Percentiles rank a stretch among this genome's conserved stretches.
phyloP scores from a whole-genome alignment of 1,139 yeast species.

The Zygotorulaspora mrakii region DNA sequence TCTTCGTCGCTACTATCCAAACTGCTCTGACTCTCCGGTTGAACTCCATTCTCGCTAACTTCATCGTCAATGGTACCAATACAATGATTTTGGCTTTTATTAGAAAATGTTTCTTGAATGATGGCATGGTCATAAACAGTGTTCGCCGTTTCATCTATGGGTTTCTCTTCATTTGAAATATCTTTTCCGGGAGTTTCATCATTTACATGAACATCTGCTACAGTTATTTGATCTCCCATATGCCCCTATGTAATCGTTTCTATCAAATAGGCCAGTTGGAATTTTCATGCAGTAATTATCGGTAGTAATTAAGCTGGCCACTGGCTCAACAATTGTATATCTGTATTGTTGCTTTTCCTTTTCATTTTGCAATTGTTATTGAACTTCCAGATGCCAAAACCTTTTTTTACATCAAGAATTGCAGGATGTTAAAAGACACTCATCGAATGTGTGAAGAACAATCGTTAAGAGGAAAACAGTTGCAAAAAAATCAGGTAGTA shows the following conservation, averaged over 20 bases:
- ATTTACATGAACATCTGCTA: not conserved
- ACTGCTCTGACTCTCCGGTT: not conserved
- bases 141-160: not conserved
- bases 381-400: no score
- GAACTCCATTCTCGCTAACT: not conserved
- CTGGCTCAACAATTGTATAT: no score
- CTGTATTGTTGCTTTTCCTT: no score
- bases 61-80: not conserved
- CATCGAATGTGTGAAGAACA: not conserved
- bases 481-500: constrained; percentile 8
- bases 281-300: not conserved
- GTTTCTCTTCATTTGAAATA: not conserved
- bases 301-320: not conserved
- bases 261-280: not conserved
- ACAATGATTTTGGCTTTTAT: no score
- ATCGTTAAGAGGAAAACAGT: not conserved
- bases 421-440: not conserved
- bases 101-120: no score
- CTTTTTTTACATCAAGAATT: no score
- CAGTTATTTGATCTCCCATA: not conserved
- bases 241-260: not conserved
- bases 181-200: constrained; percentile 11
- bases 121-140: no score
- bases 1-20: constrained; percentile 1
- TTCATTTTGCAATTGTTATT: no score